phyloP scores from a whole-genome alignment of 2,329 filamentous ascomycete species.

The Diaporthe sp. region DNA sequence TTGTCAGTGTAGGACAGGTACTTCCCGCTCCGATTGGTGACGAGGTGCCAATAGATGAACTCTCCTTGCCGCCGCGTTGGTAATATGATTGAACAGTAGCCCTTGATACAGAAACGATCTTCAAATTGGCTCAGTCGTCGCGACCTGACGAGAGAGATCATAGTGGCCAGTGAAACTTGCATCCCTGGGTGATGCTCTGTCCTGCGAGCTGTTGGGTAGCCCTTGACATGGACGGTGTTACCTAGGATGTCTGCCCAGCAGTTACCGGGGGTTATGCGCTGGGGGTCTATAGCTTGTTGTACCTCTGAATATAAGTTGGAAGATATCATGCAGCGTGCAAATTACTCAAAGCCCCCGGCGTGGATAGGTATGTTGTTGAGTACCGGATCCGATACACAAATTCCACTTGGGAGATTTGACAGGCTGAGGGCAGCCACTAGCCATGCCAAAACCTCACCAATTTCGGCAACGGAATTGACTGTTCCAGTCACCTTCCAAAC shows the following conservation, averaged over 20 bases:
- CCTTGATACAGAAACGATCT: conserved; percentile 45
- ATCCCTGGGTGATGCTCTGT: conserved; percentile 40
- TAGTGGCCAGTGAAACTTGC: conserved; percentile 45
- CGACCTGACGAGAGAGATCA: conserved; percentile 39
- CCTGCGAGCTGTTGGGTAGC: conserved; percentile 43
- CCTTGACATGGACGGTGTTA: conserved; percentile 43
- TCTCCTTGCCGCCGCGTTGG: conserved; percentile 37
- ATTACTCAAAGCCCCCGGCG: conserved; percentile 27
- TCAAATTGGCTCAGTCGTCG: conserved; percentile 40
- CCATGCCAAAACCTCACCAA: conserved; percentile 50
- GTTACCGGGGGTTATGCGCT: neutral
- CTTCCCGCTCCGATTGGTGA: conserved; percentile 38
- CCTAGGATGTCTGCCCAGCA: conserved; percentile 46
- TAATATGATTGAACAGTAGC: conserved; percentile 47
- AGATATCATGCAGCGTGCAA: conserved; percentile 29
- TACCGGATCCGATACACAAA: neutral
- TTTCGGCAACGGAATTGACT: conserved; percentile 42
- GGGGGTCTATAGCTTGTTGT: conserved; percentile 28
- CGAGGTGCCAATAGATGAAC: conserved; percentile 46
- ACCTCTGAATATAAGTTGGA: conserved; percentile 32
- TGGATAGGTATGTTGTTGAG: conserved; percentile 11
- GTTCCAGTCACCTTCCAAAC: conserved; percentile 20
- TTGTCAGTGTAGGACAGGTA: conserved; percentile 43
- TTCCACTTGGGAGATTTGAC: neutral
- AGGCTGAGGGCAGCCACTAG: conserved; percentile 43